Conservation (phyloP, 2,329 filamentous ascomycete genomes). For the Xenoacremonium recifei region DNA sequence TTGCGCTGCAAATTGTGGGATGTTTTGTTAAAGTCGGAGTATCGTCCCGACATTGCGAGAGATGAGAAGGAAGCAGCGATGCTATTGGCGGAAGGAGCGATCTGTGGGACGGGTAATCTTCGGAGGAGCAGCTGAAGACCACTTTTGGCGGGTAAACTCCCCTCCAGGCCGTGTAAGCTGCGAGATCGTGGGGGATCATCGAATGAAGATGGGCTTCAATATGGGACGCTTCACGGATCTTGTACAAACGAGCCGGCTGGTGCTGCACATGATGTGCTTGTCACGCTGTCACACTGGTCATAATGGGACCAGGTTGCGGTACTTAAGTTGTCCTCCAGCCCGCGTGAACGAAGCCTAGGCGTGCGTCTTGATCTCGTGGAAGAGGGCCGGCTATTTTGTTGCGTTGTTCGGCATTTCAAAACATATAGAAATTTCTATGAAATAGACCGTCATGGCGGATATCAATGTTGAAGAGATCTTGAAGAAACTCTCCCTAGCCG, state of each 20-base stretch:
- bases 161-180: conserved; percentile 7
- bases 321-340: too few species aligned
- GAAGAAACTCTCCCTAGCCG: conserved; percentile 50
- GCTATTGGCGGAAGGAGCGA: conserved; percentile 11
- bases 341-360: background rate
- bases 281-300: too few species aligned
- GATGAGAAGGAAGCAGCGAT: background rate
- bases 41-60: conserved; percentile 19
- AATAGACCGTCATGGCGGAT: conserved; percentile 44
- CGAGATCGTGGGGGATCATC: conserved; percentile 15
- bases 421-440: background rate
- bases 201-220: background rate
- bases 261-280: background rate
- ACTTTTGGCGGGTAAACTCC: conserved; percentile 1
- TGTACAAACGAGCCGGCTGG: background rate
- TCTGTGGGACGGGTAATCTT: background rate
- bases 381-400: background rate
- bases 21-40: too few species aligned
- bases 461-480: conserved; percentile 54
- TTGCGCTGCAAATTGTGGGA: too few species aligned
- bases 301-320: too few species aligned
- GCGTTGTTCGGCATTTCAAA: too few species aligned
- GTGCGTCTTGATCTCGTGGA: background rate
- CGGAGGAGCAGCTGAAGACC: conserved; percentile 6
- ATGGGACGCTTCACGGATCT: background rate